These are phyloP conservation scores for Colletotrichum eleusines DNA, from an alignment of 2,329 filamentous ascomycete species.

Conservation along the genomic window DNA sequence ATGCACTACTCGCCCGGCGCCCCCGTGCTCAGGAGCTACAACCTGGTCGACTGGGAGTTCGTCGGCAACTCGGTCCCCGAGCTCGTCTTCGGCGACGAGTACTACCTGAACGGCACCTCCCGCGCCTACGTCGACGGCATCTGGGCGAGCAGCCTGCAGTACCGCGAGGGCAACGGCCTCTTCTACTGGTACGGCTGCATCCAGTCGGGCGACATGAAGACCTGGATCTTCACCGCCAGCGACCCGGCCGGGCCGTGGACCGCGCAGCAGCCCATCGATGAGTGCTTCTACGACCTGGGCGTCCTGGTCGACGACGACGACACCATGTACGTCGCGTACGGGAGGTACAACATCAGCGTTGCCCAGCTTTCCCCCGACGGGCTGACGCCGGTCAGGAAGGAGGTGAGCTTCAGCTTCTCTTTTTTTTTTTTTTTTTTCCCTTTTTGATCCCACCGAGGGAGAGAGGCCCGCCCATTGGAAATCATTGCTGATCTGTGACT, in stretches of 20 bases:
- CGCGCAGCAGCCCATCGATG: conserved; percentile 37
- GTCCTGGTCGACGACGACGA: conserved; percentile 56
- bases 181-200: conserved; percentile 44
- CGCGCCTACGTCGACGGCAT: conserved; percentile 64
- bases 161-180: conserved; percentile 40
- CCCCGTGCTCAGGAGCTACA: conserved; percentile 61
- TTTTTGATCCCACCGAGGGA: background rate
- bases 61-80: conserved; percentile 52
- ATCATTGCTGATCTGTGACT: background rate
- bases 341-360: conserved; percentile 45
- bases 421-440: too few species aligned
- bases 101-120: conserved; percentile 57
- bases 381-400: conserved; percentile 16
- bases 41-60: conserved; percentile 60
- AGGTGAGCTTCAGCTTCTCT: background rate
- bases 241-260: conserved; percentile 36
- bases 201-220: conserved; percentile 31
- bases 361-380: conserved; percentile 34
- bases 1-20: conserved; percentile 64
- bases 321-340: conserved; percentile 57
- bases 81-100: conserved; percentile 57
- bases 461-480: background rate
- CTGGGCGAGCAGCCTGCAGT: conserved; percentile 62
- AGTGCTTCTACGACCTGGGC: conserved; percentile 38
- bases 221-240: conserved; percentile 41